Percentiles rank a stretch among this genome's conserved stretches.
Evolutionary conservation across 106 monocot species (phyloP).

Genomic region (Amphibolis antarctica): DNA sequence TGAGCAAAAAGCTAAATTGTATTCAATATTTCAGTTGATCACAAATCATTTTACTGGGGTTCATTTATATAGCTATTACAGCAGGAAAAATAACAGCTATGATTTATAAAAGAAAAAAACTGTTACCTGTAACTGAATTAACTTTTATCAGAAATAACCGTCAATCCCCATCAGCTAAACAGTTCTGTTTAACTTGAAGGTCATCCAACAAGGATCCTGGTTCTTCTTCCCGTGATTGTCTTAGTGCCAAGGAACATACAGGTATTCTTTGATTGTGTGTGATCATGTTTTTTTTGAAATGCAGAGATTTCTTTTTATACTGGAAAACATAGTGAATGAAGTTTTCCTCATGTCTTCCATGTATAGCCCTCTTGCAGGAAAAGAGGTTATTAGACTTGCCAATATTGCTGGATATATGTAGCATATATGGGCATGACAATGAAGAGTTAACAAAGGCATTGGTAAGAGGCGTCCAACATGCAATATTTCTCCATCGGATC

Average conservation of each 20-base stretch:
- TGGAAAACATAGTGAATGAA: neutral
- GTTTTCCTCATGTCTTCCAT: slow-evolving; percentile 11
- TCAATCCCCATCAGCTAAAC: too few relatives aligned
- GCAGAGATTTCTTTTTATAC: neutral
- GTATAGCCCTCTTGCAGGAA: slow-evolving; percentile 63
- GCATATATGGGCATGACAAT: slow-evolving; percentile 64
- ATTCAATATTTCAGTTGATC: too few relatives aligned
- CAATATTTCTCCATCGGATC: neutral
- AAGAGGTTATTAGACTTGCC: slow-evolving; percentile 57
- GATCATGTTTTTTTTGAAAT: neutral
- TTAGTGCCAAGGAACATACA: slow-evolving; percentile 53
- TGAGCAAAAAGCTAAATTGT: too few relatives aligned
- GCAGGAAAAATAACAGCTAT: too few relatives aligned
- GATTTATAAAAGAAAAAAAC: too few relatives aligned
- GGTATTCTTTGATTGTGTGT: slow-evolving; percentile 7
- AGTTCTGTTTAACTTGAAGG: slow-evolving; percentile 12
- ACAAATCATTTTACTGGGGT: too few relatives aligned
- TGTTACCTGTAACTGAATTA: too few relatives aligned
- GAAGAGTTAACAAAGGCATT: slow-evolving; percentile 31
- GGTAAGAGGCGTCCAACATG: slow-evolving; percentile 15
- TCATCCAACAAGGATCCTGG: slow-evolving; percentile 59
- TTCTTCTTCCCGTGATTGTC: slow-evolving; percentile 26
- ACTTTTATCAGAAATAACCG: too few relatives aligned
- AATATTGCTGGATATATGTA: slow-evolving; percentile 75
- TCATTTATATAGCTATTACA: too few relatives aligned